A percentile compares a stretch with the other conserved stretches of the same genome.
Evolutionary conservation across 108 stramenopile species (phyloP).

Genomic region (Skeletonema menzelii): DNA sequence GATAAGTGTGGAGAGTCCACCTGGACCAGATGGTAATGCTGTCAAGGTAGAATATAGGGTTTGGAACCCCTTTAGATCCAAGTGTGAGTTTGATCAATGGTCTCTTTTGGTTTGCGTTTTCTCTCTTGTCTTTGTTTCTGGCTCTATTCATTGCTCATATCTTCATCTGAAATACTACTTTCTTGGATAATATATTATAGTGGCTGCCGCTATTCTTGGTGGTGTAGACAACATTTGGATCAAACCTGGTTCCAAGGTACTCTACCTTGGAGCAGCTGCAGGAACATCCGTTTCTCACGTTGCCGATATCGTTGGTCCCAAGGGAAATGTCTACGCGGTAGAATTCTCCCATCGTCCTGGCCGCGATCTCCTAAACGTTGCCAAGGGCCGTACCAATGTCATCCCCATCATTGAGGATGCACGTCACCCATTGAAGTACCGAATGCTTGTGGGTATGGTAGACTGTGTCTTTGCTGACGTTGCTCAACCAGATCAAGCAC

Average conservation of each 20-base stretch:
- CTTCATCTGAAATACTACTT: too few relatives aligned
- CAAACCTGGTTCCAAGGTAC: conserved; percentile 94
- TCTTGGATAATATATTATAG: conserved; percentile 19
- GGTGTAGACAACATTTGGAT: conserved; percentile 99
- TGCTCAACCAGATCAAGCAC: conserved; percentile 99
- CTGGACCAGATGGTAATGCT: conserved; percentile 84
- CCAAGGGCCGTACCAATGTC: conserved; percentile 98
- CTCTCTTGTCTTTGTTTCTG: background rate
- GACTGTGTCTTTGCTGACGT: conserved; percentile 99
- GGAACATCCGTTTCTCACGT: conserved; percentile 99
- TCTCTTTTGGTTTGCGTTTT: conserved; percentile 4
- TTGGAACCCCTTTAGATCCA: conserved; percentile 99
- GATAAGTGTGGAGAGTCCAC: conserved; percentile 91
- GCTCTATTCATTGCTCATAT: too few relatives aligned
- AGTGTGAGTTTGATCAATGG: conserved; percentile 73
- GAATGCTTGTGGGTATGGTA: conserved; percentile 99
- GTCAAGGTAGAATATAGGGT: conserved; percentile 99
- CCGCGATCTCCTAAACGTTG: conserved; percentile 98
- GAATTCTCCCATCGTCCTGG: conserved; percentile 99
- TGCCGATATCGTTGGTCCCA: conserved; percentile 97
- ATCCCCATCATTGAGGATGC: conserved; percentile 99
- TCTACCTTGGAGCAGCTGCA: conserved; percentile 99
- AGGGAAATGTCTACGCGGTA: conserved; percentile 97
- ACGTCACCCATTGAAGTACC: conserved; percentile 98
- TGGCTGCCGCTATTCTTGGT: conserved; percentile 99